phyloP scores from a whole-genome alignment of 352 stramenopile genomes.

The Phytopythium kandeliae region DNA sequence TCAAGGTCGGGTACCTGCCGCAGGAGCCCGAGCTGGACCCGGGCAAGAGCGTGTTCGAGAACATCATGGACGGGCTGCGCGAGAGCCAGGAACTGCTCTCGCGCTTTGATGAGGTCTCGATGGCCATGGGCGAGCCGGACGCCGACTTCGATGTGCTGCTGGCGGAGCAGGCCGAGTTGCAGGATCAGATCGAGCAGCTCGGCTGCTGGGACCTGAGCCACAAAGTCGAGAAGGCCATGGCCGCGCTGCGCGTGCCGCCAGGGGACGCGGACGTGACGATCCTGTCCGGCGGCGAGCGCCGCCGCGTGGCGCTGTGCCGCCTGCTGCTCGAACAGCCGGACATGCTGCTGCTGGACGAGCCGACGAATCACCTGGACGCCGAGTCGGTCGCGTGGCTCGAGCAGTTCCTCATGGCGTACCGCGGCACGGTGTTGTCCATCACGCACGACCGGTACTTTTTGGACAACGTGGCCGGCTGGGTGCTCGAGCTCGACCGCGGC shows the following conservation, averaged over 20 bases:
- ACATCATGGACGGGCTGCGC: conserved; percentile 87
- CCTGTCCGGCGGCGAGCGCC: conserved; percentile 92
- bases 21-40: conserved; percentile 86
- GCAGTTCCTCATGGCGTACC: conserved; percentile 94
- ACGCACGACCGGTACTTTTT: conserved; percentile 99
- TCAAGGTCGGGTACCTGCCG: conserved; percentile 84
- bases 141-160: conserved; percentile 86
- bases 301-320: conserved; percentile 93
- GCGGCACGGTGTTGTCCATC: conserved; percentile 96
- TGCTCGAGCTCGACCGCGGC: conserved; percentile 96
- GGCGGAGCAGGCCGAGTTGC: conserved; percentile 79
- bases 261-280: conserved; percentile 59
- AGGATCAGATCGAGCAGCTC: conserved; percentile 83
- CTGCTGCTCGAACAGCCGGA: conserved; percentile 95
- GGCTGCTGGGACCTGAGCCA: conserved; percentile 80
- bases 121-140: conserved; percentile 87
- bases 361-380: conserved; percentile 98
- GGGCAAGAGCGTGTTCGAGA: conserved; percentile 85
- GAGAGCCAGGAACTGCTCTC: conserved; percentile 75
- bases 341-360: conserved; percentile 97
- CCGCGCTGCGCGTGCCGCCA: conserved; percentile 65
- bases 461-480: conserved; percentile 97
- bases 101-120: conserved; percentile 83
- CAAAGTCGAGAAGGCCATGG: conserved; percentile 83
- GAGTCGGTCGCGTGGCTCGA: conserved; percentile 97